Evolutionary conservation across 2,329 filamentous ascomycete species (phyloP).

Genomic region (Monosporascus cannonballus): DNA sequence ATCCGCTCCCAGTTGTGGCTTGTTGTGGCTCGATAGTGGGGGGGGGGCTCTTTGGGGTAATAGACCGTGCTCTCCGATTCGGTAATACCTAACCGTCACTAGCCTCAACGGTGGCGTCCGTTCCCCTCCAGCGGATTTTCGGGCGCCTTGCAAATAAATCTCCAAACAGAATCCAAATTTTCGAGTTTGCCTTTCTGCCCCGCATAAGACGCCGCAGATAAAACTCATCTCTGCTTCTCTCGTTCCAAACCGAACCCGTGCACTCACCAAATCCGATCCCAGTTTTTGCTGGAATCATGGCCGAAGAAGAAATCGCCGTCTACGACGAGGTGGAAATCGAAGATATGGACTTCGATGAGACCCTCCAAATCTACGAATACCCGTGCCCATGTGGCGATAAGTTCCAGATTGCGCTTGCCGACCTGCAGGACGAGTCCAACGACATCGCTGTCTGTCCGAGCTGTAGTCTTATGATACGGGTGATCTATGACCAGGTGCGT

Average conservation of each 20-base stretch:
- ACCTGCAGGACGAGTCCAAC: conserved; percentile 74
- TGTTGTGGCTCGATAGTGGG: not conserved
- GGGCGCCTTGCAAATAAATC: not conserved
- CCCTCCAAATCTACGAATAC: conserved; percentile 85
- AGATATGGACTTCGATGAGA: conserved; percentile 87
- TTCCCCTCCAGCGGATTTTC: not conserved
- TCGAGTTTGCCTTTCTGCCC: not conserved
- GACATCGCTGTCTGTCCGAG: conserved; percentile 97
- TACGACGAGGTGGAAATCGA: conserved; percentile 99
- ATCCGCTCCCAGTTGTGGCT: not conserved
- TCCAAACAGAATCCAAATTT: not conserved
- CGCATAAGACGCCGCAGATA: not conserved
- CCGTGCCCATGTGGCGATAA: conserved; percentile 96
- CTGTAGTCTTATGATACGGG: conserved; percentile 92
- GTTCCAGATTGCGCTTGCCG: conserved; percentile 82
- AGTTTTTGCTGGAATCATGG: conserved; percentile 55
- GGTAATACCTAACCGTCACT: not conserved
- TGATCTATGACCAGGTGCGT: conserved; percentile 82
- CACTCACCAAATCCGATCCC: conserved; percentile 9
- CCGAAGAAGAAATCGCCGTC: conserved; percentile 56
- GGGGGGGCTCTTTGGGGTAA: not conserved
- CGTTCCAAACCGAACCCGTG: no score
- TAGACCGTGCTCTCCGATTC: not conserved
- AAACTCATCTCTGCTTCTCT: no score
- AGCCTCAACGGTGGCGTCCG: not conserved